These are phyloP conservation scores for Amylocystis lapponica DNA, from an alignment of 768 basidiomycete genomes.

Conservation along the genomic window DNA sequence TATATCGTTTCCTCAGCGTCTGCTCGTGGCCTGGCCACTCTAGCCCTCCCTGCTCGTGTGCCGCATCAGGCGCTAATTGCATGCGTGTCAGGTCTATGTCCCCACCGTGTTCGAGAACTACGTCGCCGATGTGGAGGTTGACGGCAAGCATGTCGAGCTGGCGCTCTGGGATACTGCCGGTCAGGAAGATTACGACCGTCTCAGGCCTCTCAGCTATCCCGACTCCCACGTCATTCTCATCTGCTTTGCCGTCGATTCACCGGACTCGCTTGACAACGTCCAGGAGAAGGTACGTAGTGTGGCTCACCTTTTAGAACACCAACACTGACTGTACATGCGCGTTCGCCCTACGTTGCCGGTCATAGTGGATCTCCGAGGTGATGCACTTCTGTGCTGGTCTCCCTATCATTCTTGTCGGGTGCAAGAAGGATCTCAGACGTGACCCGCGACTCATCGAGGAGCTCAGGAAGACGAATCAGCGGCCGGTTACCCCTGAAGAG, in stretches of 20 bases:
- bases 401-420: slow-evolving; percentile 95
- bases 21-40: background rate
- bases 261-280: slow-evolving; percentile 98
- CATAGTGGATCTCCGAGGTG: slow-evolving; percentile 97
- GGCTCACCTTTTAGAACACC: slow-evolving; percentile 1
- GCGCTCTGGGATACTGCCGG: slow-evolving; percentile 99
- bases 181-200: slow-evolving; percentile 98
- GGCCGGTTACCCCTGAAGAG: slow-evolving; percentile 93
- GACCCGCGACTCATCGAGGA: slow-evolving; percentile 93
- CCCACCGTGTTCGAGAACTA: slow-evolving; percentile 99
- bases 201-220: slow-evolving; percentile 95
- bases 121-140: slow-evolving; percentile 97
- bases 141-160: slow-evolving; percentile 96
- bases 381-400: slow-evolving; percentile 95
- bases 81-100: slow-evolving; percentile 77
- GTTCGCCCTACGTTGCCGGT: background rate
- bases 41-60: slow-evolving; percentile 7
- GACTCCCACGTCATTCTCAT: slow-evolving; percentile 99
- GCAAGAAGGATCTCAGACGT: slow-evolving; percentile 97
- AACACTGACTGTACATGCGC: background rate
- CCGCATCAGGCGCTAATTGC: slow-evolving; percentile 6
- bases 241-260: slow-evolving; percentile 97
- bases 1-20: slow-evolving; percentile 7
- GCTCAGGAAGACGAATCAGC: slow-evolving; percentile 88
- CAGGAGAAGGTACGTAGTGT: slow-evolving; percentile 86